A percentile compares a stretch with the other conserved stretches of the same genome.
These are phyloP conservation scores for Halenospora varia DNA, from an alignment of 495 filamentous ascomycete species.

Conservation along the genomic window DNA sequence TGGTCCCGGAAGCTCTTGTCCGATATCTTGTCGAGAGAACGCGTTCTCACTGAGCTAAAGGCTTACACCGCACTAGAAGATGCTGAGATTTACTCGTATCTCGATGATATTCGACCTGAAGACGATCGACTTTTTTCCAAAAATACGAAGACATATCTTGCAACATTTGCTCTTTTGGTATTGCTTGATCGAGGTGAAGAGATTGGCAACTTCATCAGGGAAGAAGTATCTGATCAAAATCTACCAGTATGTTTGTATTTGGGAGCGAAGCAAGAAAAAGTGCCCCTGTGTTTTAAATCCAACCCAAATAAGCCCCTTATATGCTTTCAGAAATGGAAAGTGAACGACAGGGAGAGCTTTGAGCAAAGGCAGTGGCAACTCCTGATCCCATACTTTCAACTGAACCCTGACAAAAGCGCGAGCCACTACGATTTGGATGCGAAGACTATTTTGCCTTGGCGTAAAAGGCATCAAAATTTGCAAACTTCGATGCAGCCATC, in stretches of 20 bases:
- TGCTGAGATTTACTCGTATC: background rate
- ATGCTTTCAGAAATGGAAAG: background rate
- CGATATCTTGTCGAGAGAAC: background rate
- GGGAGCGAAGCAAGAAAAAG: background rate
- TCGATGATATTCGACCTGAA: background rate
- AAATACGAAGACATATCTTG: background rate
- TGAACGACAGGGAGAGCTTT: background rate
- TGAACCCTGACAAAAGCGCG: background rate
- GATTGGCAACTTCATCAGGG: background rate
- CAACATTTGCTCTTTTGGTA: background rate
- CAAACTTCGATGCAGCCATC: background rate
- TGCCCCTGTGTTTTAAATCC: background rate
- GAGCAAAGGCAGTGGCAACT: background rate
- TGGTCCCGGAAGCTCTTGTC: background rate
- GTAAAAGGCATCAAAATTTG: background rate
- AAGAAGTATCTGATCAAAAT: constrained; percentile 1
- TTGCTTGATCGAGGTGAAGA: background rate
- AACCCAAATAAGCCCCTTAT: background rate
- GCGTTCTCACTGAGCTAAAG: background rate
- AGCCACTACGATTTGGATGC: background rate
- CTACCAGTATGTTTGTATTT: background rate
- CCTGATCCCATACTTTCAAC: constrained; percentile 3
- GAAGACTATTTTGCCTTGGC: background rate
- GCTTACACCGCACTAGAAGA: background rate
- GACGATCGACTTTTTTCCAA: background rate